A percentile compares a stretch with the other conserved stretches of the same genome.
Evolutionary conservation across 108 stramenopile genomes (phyloP).

Genomic region (Bacterosira constricta): DNA sequence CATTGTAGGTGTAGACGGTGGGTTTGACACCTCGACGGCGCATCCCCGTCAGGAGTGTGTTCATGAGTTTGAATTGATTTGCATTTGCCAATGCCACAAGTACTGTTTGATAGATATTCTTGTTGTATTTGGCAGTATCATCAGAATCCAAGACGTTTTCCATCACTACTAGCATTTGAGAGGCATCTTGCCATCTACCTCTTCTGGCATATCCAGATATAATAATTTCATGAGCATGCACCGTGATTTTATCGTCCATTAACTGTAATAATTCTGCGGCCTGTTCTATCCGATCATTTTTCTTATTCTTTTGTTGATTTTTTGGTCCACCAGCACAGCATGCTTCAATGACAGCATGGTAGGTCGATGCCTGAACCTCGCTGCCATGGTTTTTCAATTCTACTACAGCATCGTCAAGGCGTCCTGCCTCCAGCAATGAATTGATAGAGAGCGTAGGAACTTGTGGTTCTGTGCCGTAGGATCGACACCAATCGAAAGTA

Average conservation of each 20-base stretch:
- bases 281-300: conserved; percentile 10
- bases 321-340: conserved; percentile 39
- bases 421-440: conserved; percentile 20
- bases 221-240: conserved; percentile 61
- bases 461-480: background rate
- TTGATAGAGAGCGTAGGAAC: conserved; percentile 1
- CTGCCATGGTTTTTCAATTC: background rate
- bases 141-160: conserved; percentile 24
- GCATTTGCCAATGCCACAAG: conserved; percentile 57
- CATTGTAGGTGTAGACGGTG: conserved; percentile 66
- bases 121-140: background rate
- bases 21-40: conserved; percentile 52
- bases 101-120: conserved; percentile 61
- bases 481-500: background rate
- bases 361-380: conserved; percentile 44
- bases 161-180: conserved; percentile 60
- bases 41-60: conserved; percentile 59
- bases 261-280: conserved; percentile 18
- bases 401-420: conserved; percentile 18
- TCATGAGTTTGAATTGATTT: conserved; percentile 55
- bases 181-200: conserved; percentile 59
- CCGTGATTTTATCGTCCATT: conserved; percentile 38
- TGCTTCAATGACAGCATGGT: conserved; percentile 63
- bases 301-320: conserved; percentile 22
- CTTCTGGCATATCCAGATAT: conserved; percentile 55